Base-by-base conservation (phyloP, 768 basidiomycete genomes). In the Phylloporus sp. region DNA sequence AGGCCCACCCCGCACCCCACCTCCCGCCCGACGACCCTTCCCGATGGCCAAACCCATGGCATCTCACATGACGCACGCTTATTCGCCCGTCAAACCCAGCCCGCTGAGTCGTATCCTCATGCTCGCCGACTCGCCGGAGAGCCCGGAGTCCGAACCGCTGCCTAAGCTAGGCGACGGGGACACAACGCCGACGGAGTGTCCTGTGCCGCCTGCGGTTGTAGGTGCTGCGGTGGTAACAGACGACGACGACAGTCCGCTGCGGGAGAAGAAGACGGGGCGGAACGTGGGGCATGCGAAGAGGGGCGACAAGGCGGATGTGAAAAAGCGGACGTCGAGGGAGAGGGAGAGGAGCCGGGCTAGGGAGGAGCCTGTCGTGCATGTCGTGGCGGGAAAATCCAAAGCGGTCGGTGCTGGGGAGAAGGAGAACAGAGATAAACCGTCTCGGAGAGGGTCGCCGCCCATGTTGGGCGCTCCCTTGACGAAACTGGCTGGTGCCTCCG, bases 41-140 rank as follows among this genome's bases (percentile, higher is more conserved):
- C 84, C 84, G 0, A 68, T 83, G 36, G 84, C 85, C 2, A 89
- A 86, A 57, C 85, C 87, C 10, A 69, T 82, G 39, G 82, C 78
- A 2, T 66, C 72, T 44, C 79, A 75, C 45, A 86, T 87, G 82
- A 72, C 78, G 5, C 88, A 91, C 52, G 86, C 87, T 0, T 91
- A 90, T 52, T 90, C 89, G 0, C 88, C 88, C 23, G 82, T 72
- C 3, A 83, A 80, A 61, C 88, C 89, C 0, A 89, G 86, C 52
- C 88, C 88, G 3, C 72, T 91, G 26, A 88, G 85, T 49, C 77
- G 87, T 10, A 88, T 90, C 43, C 72, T 90, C 20, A 79, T 82
- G 81, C 71, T 90, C 34, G 75, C 72, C 4, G 70, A 82, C 50
- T 86, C 84, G 1, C 81, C 81, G 5, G 64, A 72, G 28, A 71